Percentiles rank a stretch among this genome's conserved stretches.
Conservation (phyloP, 2,329 filamentous ascomycete genomes). For the Phialocephala subalpina region DNA sequence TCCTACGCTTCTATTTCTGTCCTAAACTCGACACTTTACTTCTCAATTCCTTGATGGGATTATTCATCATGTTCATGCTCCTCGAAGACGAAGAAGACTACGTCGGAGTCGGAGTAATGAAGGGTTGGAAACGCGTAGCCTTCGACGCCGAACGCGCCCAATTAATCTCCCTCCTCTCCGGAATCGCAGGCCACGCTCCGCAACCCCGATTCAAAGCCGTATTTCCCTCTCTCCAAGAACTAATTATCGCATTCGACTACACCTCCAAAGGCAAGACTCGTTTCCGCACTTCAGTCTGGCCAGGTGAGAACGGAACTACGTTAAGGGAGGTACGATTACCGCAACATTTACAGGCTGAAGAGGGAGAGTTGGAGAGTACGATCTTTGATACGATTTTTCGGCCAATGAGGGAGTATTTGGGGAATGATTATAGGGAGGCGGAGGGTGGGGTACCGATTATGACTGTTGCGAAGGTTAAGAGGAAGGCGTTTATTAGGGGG, state of each 20-base stretch:
- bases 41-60: constrained; percentile 41
- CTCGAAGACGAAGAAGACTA: constrained; percentile 39
- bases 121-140: constrained; percentile 42
- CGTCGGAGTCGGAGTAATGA: constrained; percentile 37
- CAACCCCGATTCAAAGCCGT: constrained; percentile 39
- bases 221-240: constrained; percentile 38
- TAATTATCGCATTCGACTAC: constrained; percentile 43
- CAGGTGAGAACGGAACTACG: constrained; percentile 40
- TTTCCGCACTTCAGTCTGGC: constrained; percentile 42
- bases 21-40: constrained; percentile 40
- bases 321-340: constrained; percentile 27
- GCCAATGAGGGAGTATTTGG: constrained; percentile 37
- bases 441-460: constrained; percentile 32
- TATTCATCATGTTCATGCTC: constrained; percentile 44
- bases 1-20: constrained; percentile 42
- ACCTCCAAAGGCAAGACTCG: constrained; percentile 39
- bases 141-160: constrained; percentile 42
- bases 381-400: constrained; percentile 32
- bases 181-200: constrained; percentile 36
- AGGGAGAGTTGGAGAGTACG: constrained; percentile 19
- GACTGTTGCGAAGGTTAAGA: constrained; percentile 40
- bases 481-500: constrained; percentile 40
- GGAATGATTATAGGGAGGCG: constrained; percentile 36
- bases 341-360: constrained; percentile 10
- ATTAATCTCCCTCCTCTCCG: constrained; percentile 41